A percentile compares a stretch with the other conserved stretches of the same genome.
Evolutionary conservation across 2,329 filamentous ascomycete species (phyloP).

Genomic region (Grosmannia clavigera): DNA sequence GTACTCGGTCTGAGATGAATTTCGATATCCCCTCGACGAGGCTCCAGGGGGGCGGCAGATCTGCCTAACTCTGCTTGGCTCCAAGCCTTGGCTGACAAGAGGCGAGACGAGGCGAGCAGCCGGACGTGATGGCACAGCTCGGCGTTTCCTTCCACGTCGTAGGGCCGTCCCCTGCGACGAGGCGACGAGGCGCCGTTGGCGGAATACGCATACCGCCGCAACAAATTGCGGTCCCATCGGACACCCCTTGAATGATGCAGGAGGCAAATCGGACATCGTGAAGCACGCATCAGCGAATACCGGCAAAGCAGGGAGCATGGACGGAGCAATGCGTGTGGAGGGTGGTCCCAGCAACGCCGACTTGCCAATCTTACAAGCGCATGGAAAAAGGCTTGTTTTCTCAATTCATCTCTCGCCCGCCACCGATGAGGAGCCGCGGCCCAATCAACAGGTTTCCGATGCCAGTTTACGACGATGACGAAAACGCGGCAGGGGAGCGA

Average conservation of each 20-base stretch:
- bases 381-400: not conserved
- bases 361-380: not conserved
- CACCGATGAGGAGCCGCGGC: not conserved
- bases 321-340: not conserved
- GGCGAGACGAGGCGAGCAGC: not conserved
- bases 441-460: not conserved
- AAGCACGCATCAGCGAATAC: not conserved
- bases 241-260: not conserved
- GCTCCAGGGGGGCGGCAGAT: not conserved
- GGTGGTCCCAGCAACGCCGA: not conserved
- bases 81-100: not conserved
- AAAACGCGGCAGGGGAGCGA: not conserved
- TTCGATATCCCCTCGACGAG: not conserved
- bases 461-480: not conserved
- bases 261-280: not conserved
- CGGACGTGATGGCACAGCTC: not conserved
- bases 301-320: not conserved
- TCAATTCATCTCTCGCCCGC: not conserved
- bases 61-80: not conserved
- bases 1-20: not conserved
- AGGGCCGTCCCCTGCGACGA: not conserved
- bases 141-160: not conserved
- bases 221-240: not conserved
- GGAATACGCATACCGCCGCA: not conserved
- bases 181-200: not conserved